A percentile compares a stretch with the other conserved stretches of the same genome.
Conservation (phyloP, 148 eudicot genomes). For the Euryodendron excelsum region DNA sequence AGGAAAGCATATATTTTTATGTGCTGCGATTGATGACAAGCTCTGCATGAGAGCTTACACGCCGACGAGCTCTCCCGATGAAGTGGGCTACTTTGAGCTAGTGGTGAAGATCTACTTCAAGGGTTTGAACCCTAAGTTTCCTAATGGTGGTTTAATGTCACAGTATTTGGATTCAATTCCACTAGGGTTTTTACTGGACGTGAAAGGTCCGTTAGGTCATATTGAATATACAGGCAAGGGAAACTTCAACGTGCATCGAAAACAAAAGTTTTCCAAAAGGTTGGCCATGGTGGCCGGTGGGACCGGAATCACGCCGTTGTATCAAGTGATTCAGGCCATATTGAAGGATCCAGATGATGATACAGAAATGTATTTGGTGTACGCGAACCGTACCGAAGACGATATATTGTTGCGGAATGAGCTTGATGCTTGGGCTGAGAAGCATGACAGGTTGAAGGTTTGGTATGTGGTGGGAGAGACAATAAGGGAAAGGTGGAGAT, state of each 20-base stretch:
- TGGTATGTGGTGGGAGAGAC: slow-evolving; percentile 83
- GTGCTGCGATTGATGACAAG: slow-evolving; percentile 63
- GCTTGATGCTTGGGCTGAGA: slow-evolving; percentile 72
- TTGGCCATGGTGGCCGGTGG: slow-evolving; percentile 93
- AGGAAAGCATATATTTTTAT: slow-evolving; percentile 79
- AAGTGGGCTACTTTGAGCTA: slow-evolving; percentile 70
- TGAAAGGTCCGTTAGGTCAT: slow-evolving; percentile 94
- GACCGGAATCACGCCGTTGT: slow-evolving; percentile 84
- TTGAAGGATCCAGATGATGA: slow-evolving; percentile 73
- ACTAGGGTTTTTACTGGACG: slow-evolving; percentile 53
- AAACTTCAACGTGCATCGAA: slow-evolving; percentile 62
- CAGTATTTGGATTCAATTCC: slow-evolving; percentile 63
- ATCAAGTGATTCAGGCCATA: slow-evolving; percentile 86
- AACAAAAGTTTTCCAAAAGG: slow-evolving; percentile 63
- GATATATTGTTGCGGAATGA: slow-evolving; percentile 74
- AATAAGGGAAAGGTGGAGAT: slow-evolving; percentile 58
- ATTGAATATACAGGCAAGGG: slow-evolving; percentile 81
- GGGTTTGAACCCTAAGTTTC: slow-evolving; percentile 58
- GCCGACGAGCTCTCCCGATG: slow-evolving; percentile 61
- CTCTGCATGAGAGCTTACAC: slow-evolving; percentile 96
- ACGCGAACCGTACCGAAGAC: slow-evolving; percentile 83
- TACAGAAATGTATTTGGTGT: slow-evolving; percentile 80
- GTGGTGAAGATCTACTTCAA: slow-evolving; percentile 78
- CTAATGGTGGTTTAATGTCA: slow-evolving; percentile 78
- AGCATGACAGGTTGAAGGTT: slow-evolving; percentile 61